Percentiles rank a stretch among this genome's conserved stretches.
Evolutionary conservation across 129 eudicot genomes (phyloP).

Genomic region (Scalesia atractyloides): DNA sequence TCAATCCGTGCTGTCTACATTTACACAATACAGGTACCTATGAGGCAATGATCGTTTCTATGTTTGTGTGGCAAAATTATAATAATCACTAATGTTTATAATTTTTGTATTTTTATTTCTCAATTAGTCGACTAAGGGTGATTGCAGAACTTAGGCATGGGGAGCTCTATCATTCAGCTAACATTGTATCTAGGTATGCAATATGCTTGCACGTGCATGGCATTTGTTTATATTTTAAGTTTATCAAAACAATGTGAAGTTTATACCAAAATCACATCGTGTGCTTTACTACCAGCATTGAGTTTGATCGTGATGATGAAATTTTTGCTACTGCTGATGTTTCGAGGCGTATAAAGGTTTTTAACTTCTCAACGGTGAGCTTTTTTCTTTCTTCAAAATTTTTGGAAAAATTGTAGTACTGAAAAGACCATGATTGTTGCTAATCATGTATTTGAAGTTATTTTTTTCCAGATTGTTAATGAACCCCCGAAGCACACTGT

Average conservation of each 20-base stretch:
- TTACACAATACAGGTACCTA: conserved; percentile 51
- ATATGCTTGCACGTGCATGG: conserved; percentile 33
- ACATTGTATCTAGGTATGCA: conserved; percentile 76
- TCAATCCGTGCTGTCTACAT: conserved; percentile 65
- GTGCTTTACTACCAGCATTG: conserved; percentile 53
- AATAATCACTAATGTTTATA: conserved; percentile 10
- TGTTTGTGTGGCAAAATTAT: conserved; percentile 1
- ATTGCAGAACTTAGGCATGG: conserved; percentile 75
- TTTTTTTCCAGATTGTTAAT: conserved; percentile 55
- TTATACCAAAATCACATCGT: conserved; percentile 16
- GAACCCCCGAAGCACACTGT: conserved; percentile 68
- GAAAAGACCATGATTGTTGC: background rate
- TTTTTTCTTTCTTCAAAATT: conserved; percentile 16
- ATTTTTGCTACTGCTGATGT: conserved; percentile 82
- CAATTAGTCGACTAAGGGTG: conserved; percentile 67
- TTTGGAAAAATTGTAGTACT: conserved; percentile 5
- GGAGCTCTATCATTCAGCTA: conserved; percentile 60
- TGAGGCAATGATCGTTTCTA: background rate
- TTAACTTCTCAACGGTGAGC: conserved; percentile 66
- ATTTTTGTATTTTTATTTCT: background rate
- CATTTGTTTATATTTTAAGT: background rate
- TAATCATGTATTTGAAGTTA: background rate
- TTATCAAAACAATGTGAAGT: background rate
- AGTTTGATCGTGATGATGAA: conserved; percentile 76
- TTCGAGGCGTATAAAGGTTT: conserved; percentile 68